Evolutionary conservation across 2,329 filamentous ascomycete genomes (phyloP), one percentile per base, ranked within the genome.

Genomic region (Colletotrichum echinochloae): DNA sequence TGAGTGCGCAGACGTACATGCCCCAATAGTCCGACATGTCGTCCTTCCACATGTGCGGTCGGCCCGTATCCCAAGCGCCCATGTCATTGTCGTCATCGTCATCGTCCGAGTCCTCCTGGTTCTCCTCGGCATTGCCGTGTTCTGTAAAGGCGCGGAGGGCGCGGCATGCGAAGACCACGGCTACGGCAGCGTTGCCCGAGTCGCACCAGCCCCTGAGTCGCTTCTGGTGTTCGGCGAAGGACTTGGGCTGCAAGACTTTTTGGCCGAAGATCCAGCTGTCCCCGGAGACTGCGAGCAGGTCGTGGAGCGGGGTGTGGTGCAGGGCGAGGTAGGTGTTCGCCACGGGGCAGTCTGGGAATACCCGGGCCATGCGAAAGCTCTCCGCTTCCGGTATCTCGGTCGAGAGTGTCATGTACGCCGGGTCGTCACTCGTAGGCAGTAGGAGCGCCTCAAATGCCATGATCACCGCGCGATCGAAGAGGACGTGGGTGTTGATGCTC

Each of bases 221-320:
- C 63, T 77, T 79, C 75, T 86, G 82, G 71, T 87, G 83, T 72
- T 84, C 82, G 54, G 79, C 74, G 73, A 86, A 90, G 14, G 80
- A 76, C 33, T 80, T 79, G 2, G 78, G 76, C 5, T 82, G 78
- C 2, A 83, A 77, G 6, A 89, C 78, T 74, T 90, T 90, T 65
- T 84, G 82, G 60, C 84, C 84, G 74, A 89, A 89, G 26, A 88
- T 80, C 87, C 87, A 90, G 62, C 83, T 87, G 71, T 89, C 85
- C 57, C 88, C 88, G 35, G 86, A 86, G 9, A 90, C 86, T 14
- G 87, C 87, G 23, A 90, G 81, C 0, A 90, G 82, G 72, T 85
- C 84, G 71, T 86, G 84, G 5, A 90, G 83, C n/a, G 88, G 88
- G 0, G 88, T 89, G 74, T 88, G 81, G 72, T 89, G 83, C 1